A percentile compares a stretch with the other conserved stretches of the same genome.
Conservation (phyloP, 2,329 filamentous ascomycete genomes). For the Colletotrichum melonis region DNA sequence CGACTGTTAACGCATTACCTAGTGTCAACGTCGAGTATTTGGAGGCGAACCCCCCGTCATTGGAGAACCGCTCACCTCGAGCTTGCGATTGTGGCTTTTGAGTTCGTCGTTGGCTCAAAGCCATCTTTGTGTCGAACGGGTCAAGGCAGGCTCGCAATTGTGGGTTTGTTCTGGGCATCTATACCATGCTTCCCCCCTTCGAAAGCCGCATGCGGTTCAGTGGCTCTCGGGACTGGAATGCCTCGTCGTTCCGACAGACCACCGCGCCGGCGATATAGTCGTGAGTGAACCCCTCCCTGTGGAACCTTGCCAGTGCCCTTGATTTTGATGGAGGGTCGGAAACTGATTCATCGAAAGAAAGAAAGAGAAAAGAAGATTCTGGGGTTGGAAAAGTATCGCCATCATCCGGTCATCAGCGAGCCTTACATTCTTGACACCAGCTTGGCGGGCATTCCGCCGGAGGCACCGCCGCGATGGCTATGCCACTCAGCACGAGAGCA, state of each 20-base stretch:
- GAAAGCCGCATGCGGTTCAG: conserved; percentile 16
- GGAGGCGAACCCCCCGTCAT: not conserved
- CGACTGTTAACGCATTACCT: not conserved
- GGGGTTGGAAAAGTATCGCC: not conserved
- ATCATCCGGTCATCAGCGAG: not conserved
- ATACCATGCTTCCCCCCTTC: not conserved
- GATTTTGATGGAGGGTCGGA: not conserved
- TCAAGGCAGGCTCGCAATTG: not conserved
- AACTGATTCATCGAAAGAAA: not conserved
- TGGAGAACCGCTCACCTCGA: not conserved
- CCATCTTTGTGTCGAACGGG: not conserved
- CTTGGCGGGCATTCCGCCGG: not conserved
- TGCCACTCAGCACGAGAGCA: conserved; percentile 2
- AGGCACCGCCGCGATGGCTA: conserved; percentile 1
- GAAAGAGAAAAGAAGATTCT: no score
- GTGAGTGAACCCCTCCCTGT: not conserved
- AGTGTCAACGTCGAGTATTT: not conserved
- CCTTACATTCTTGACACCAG: not conserved
- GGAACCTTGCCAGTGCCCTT: not conserved
- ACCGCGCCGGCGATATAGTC: not conserved
- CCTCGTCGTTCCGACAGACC: not conserved
- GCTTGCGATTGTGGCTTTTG: conserved; percentile 20
- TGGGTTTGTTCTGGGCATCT: not conserved
- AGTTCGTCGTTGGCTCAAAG: not conserved
- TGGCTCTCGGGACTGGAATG: conserved; percentile 1